phyloP scores from a whole-genome alignment of 352 stramenopile genomes.

The Pythium sukuiense region DNA sequence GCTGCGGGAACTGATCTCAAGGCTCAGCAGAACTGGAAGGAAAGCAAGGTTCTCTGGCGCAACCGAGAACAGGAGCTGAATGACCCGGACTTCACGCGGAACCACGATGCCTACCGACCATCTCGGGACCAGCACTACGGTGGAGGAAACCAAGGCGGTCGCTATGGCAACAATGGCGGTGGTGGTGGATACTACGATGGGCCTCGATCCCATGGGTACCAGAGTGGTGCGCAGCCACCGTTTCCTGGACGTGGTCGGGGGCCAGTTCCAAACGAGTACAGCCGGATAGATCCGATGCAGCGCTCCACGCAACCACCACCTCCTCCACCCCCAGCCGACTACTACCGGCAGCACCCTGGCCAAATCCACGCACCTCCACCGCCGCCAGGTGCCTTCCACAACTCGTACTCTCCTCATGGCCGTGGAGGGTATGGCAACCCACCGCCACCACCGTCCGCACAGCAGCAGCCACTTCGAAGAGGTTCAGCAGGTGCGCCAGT shows the following conservation, averaged over 20 bases:
- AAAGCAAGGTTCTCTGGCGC: conserved; percentile 92
- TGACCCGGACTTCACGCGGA: conserved; percentile 91
- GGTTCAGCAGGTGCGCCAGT: conserved; percentile 12
- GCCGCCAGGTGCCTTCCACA: conserved; percentile 12
- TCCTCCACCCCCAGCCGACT: conserved; percentile 20
- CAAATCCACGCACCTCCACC: conserved; percentile 9
- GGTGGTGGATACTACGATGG: conserved; percentile 14
- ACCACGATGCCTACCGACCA: conserved; percentile 68
- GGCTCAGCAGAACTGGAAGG: conserved; percentile 71
- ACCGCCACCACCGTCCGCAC: conserved; percentile 14
- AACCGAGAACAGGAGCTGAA: conserved; percentile 94
- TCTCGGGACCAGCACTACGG: conserved; percentile 23
- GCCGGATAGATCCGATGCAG: conserved; percentile 23
- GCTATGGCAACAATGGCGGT: conserved; percentile 11
- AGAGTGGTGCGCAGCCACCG: conserved; percentile 7
- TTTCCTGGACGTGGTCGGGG: conserved; percentile 21
- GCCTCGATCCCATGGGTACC: conserved; percentile 19
- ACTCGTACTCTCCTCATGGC: conserved; percentile 22
- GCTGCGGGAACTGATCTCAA: conserved; percentile 7
- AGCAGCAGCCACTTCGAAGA: conserved; percentile 28
- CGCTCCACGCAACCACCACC: conserved; percentile 9
- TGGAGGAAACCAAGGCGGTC: conserved; percentile 5
- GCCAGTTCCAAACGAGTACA: conserved; percentile 17
- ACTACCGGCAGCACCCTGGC: conserved; percentile 15
- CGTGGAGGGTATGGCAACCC: conserved; percentile 25